phyloP scores from a whole-genome alignment of 2,329 filamentous ascomycete species.

The Cordyceps farinosa region DNA sequence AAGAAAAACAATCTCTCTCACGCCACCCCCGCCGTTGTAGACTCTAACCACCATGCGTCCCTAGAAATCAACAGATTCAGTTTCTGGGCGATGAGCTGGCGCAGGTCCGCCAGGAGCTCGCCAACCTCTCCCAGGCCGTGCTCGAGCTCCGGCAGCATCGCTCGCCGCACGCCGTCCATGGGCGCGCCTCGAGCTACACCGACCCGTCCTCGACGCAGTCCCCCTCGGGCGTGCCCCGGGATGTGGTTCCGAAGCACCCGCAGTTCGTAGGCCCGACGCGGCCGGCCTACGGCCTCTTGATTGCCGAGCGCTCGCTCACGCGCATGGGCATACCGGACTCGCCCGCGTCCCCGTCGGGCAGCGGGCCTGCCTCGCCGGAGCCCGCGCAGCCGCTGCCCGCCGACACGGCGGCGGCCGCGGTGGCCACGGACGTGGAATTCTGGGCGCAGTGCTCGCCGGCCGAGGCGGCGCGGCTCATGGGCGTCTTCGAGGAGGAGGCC shows the following conservation, averaged over 20 bases:
- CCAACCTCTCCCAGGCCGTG: constrained; percentile 27
- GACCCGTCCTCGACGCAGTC: constrained; percentile 19
- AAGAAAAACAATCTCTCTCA: no score
- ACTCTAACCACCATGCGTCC: not conserved
- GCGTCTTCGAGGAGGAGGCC: constrained; percentile 38
- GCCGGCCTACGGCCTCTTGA: constrained; percentile 33
- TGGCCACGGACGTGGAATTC: constrained; percentile 21
- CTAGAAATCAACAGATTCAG: constrained; percentile 20
- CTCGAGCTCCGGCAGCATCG: constrained; percentile 26
- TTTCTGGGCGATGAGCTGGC: constrained; percentile 28
- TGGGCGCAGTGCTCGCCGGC: constrained; percentile 25
- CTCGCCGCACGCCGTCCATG: constrained; percentile 9
- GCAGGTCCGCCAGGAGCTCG: constrained; percentile 30
- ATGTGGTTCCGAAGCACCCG: constrained; percentile 29
- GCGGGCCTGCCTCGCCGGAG: constrained; percentile 8
- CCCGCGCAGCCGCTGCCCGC: constrained; percentile 25
- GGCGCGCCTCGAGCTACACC: not conserved
- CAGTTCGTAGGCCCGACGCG: constrained; percentile 37
- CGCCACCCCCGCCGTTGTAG: not conserved
- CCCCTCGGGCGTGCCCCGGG: constrained; percentile 7
- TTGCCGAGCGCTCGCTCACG: constrained; percentile 34
- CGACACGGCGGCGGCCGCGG: constrained; percentile 19
- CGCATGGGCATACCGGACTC: constrained; percentile 32
- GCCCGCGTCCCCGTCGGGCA: constrained; percentile 6
- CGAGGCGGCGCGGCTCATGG: constrained; percentile 32